Conservation (phyloP, 2,329 filamentous ascomycete genomes). For the Colletotrichum cuscutae region DNA sequence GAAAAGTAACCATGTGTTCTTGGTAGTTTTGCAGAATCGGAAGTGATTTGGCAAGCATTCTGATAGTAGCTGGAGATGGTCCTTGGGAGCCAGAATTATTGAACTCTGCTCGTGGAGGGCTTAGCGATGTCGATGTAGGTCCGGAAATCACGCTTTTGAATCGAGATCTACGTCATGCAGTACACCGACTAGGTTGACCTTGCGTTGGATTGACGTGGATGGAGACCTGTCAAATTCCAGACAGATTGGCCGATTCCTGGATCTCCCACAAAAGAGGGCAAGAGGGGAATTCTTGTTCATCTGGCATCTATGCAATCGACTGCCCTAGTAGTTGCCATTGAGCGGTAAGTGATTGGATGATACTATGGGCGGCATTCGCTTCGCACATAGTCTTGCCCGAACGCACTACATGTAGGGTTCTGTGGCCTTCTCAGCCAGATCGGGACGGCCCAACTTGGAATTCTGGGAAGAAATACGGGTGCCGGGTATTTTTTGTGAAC, state of each 20-base stretch:
- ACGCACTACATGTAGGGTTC: neutral
- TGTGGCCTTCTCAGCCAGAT: no score
- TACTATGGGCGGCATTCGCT: neutral
- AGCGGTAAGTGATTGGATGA: no score
- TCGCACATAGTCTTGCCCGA: neutral
- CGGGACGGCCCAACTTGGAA: no score
- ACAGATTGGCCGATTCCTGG: neutral
- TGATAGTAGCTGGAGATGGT: no score
- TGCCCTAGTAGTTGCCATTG: no score
- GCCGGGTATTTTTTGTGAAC: neutral
- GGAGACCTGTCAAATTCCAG: neutral
- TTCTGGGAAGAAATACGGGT: no score
- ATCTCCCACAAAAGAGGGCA: neutral
- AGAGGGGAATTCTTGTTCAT: neutral
- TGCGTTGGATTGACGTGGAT: neutral
- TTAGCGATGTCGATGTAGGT: neutral
- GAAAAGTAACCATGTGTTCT: neutral
- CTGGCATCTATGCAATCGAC: no score
- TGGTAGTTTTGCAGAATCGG: no score
- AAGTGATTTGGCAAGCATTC: no score
- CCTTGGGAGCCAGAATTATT: fast-evolving
- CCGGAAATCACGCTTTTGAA: neutral
- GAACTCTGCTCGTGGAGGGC: neutral
- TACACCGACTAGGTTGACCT: neutral
- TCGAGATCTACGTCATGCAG: neutral